A percentile compares a stretch with the other conserved stretches of the same genome.
Conservation (phyloP, 352 stramenopile species). For the Pythium phragmitis region DNA sequence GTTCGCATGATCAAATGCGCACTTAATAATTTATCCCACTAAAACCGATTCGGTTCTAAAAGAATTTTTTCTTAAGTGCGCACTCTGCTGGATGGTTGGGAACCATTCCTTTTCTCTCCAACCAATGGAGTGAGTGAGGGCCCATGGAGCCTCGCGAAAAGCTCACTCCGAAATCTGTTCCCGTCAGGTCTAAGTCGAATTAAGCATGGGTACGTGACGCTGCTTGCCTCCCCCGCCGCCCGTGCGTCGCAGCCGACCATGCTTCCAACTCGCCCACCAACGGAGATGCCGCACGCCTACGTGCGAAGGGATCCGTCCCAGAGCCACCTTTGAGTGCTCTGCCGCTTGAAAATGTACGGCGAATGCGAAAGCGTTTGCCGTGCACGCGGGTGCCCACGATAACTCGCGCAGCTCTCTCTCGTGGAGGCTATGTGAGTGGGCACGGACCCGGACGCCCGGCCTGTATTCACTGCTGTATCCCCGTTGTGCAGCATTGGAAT, state of each 20-base stretch:
- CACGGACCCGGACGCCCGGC: constrained; percentile 34
- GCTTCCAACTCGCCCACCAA: constrained; percentile 30
- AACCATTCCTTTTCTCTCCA: constrained; percentile 31
- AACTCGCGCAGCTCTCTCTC: neutral
- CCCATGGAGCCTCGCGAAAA: neutral
- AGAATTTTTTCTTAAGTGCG: constrained; percentile 24
- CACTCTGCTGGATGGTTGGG: constrained; percentile 36
- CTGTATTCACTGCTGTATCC: constrained; percentile 88
- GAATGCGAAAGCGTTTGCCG: constrained; percentile 1
- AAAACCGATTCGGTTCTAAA: constrained; percentile 20
- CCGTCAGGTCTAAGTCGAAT: constrained; percentile 49
- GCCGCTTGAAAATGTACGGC: constrained; percentile 11
- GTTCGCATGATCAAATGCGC: constrained; percentile 6
- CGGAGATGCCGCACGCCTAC: constrained; percentile 31
- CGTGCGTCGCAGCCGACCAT: constrained; percentile 26
- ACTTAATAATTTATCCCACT: constrained; percentile 18
- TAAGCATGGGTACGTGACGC: constrained; percentile 84
- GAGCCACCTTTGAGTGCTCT: constrained; percentile 8
- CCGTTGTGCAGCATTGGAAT: constrained; percentile 88
- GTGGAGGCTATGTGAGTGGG: constrained; percentile 19
- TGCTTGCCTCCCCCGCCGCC: constrained; percentile 7
- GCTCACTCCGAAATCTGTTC: constrained; percentile 82
- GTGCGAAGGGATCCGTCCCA: constrained; percentile 29
- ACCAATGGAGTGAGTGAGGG: constrained; percentile 22
- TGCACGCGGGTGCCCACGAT: constrained; percentile 7